Percentiles rank a stretch among this genome's conserved stretches.
These are phyloP conservation scores for Anthostomella pinea DNA, from an alignment of 2,329 filamentous ascomycete genomes.

Conservation along the genomic window DNA sequence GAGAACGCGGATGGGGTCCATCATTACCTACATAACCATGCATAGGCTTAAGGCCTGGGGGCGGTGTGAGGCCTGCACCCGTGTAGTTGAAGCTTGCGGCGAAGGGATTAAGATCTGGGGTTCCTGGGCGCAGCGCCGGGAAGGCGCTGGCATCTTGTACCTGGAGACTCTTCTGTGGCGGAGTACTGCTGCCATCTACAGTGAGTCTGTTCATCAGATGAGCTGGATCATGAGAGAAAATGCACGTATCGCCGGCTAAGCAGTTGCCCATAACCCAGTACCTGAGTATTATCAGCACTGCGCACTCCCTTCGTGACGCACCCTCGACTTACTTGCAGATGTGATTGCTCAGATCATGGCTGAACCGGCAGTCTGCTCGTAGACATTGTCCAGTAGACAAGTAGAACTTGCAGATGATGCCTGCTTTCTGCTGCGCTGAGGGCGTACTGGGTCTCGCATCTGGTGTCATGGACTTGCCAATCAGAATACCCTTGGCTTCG, in stretches of 20 bases:
- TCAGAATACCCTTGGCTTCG: conserved; percentile 67
- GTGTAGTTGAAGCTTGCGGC: conserved; percentile 51
- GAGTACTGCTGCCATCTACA: conserved; percentile 65
- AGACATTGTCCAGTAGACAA: conserved; percentile 93
- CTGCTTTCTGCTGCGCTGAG: conserved; percentile 71
- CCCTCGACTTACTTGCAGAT: conserved; percentile 89
- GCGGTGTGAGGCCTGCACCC: conserved; percentile 58
- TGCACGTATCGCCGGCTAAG: conserved; percentile 87
- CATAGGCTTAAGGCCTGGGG: conserved; percentile 66
- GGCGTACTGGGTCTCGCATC: conserved; percentile 75
- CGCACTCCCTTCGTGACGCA: too few species aligned
- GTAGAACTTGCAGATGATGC: conserved; percentile 96
- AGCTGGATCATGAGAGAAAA: conserved; percentile 94
- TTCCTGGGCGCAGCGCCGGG: conserved; percentile 65
- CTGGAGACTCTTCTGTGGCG: conserved; percentile 69
- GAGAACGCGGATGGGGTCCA: conserved; percentile 70
- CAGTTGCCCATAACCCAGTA: conserved; percentile 98
- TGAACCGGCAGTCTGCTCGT: conserved; percentile 93
- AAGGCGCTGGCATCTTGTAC: conserved; percentile 84
- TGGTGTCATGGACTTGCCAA: conserved; percentile 85
- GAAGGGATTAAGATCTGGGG: conserved; percentile 56
- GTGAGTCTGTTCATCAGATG: conserved; percentile 79
- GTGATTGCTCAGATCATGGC: conserved; percentile 91
- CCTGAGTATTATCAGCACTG: too few species aligned
- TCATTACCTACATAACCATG: conserved; percentile 52